These are phyloP conservation scores for Aegilops umbellulata DNA, from an alignment of 176 grass and related monocot species.

Conservation along the genomic window DNA sequence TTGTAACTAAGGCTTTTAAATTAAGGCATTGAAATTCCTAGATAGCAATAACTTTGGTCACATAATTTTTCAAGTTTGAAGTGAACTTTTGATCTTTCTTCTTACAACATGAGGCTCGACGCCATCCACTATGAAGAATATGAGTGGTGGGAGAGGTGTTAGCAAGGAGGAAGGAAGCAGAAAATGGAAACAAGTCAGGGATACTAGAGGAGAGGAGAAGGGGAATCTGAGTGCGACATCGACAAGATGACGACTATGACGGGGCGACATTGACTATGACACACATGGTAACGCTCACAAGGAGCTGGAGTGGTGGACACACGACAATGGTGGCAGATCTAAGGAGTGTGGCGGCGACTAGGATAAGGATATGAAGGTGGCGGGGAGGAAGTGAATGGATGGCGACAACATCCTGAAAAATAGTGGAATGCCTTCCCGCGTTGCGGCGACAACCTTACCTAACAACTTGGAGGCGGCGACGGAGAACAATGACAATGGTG, in stretches of 20 bases:
- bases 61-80: not conserved
- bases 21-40: not conserved
- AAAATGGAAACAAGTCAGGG: not conserved
- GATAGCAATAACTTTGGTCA: not conserved
- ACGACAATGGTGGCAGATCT: not conserved
- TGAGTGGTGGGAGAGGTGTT: not conserved
- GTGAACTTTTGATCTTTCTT: not conserved
- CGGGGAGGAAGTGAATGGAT: not conserved
- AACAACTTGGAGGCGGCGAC: not conserved
- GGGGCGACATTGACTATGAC: not conserved
- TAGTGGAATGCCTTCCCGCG: not conserved
- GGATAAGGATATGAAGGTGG: not conserved
- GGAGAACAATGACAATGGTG: not conserved
- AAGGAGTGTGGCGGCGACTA: not conserved
- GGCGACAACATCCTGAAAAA: not conserved
- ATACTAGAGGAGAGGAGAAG: not conserved
- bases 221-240: not conserved
- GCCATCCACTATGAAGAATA: not conserved
- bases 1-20: too few species aligned
- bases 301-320: not conserved
- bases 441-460: too few species aligned
- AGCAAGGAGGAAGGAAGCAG: not conserved
- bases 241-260: not conserved
- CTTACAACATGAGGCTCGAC: not conserved
- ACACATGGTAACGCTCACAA: not conserved